A percentile compares a stretch with the other conserved stretches of the same genome.
These are phyloP conservation scores for Kuraishia piskuri DNA, from an alignment of 805 yeast species.

Conservation along the genomic window DNA sequence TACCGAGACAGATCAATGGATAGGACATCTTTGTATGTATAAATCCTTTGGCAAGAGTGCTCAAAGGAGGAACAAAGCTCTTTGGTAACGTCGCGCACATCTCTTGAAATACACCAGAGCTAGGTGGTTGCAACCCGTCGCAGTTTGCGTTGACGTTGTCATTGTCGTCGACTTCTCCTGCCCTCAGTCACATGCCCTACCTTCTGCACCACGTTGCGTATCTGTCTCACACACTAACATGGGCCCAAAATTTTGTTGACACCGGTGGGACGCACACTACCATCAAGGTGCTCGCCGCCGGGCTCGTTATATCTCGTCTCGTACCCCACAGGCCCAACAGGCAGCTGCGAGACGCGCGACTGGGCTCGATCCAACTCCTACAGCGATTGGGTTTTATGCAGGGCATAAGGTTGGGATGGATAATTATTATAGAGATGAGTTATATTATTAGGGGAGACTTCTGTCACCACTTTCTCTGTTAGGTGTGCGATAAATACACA, in stretches of 20 bases:
- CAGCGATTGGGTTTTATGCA: no score
- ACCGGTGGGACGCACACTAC: neutral
- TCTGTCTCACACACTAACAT: neutral
- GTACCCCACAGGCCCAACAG: neutral
- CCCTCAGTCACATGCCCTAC: neutral
- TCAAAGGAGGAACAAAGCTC: no score
- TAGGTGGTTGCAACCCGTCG: no score
- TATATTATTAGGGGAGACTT: no score
- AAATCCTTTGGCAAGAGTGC: neutral
- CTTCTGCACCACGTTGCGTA: neutral
- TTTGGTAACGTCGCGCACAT: neutral
- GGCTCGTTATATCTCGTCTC: neutral
- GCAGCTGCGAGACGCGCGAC: no score
- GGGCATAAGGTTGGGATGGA: no score
- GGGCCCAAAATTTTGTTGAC: neutral
- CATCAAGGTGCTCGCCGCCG: neutral
- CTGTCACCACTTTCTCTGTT: no score
- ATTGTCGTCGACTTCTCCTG: neutral
- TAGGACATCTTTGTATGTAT: conserved; percentile 35
- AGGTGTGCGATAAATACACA: no score
- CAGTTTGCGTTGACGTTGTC: neutral
- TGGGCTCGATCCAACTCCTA: no score
- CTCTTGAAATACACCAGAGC: no score
- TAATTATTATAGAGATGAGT: no score
- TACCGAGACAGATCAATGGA: conserved; percentile 79